Evolutionary conservation across 1,284 basidiomycete genomes (phyloP), one percentile per base, ranked within the genome.

Genomic region (Marasmius sp.): DNA sequence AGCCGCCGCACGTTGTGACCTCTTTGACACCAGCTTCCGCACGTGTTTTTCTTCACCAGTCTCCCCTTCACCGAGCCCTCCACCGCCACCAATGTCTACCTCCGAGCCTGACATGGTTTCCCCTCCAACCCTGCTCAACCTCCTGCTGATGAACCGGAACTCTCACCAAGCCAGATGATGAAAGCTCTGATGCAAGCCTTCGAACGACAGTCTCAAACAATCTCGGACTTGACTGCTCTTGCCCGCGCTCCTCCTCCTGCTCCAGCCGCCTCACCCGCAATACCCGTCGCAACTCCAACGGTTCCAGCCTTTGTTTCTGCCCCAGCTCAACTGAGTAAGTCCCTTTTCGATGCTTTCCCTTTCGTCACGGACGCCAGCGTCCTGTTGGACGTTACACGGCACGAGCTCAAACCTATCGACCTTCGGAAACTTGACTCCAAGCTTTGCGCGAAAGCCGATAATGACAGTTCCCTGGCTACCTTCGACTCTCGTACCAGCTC

Each of bases 301-400:
- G 51, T 52, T 1, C 59, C 59, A 45, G 45, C 56, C 16, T 58
- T 58, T 41, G 22, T 34, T 11, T 41, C 55, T 4, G 3, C 54
- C 5, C 16, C 33, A 10, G 10, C 27, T 10, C 16, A 33, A 34
- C 36, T 2, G 36, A 14, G 43, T 61, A 47, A 57, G 59, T 61
- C 59, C 11, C 48, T 61, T 38, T 56, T 33, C 18, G 22, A 43
- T 38, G n/a, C 34, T 6, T 61, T 50, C 27, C 49, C 55, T 18
- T 41, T 47, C 39, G 36, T 61, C 11, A n/a, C n/a, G n/a, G 60
- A 57, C 6, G 36, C 52, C 20, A 39, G 37, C 12, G 43, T 50
- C 55, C 8, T 61, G 14, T 20, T 61, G 55, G 60, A 61, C 6
- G 58, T 61, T 27, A 58, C 56, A 14, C 60, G 48, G 9, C 60